Base-by-base conservation (phyloP, 164 flowering plant species). In the Sedum album region DNA sequence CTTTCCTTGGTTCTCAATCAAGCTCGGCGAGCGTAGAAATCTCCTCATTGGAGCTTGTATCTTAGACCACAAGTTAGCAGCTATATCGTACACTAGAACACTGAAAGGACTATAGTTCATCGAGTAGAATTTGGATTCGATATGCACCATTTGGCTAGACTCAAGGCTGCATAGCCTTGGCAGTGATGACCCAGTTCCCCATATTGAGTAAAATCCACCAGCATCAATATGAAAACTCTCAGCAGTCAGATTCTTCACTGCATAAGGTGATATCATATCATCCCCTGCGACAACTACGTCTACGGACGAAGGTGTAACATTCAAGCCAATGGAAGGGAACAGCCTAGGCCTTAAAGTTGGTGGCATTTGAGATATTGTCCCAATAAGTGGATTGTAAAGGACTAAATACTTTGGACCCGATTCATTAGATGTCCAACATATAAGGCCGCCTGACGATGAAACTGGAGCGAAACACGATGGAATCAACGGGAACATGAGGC, bases 21-120 rank as follows among this genome's bases (percentile, higher is more conserved):
- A 64, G 76, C 85, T 81, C 2, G 97, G 98, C 0, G 90, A 93
- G 31, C 96, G 74, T 0, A 93, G 77, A 55, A 88, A 87, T 53
- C 98, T 72, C 21, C 88, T 36, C 98, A 93, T 93, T 0, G 98
- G 98, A 0, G 95, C 95, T 68, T 91, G 91, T 23, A 87, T 86
- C 77, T 89, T 85, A 73, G 73, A 67, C 97, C 98, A 93, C 1
- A 35, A 46, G 68, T 83, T 87, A 0, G 68, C 14, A 0, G 74
- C 42, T 0, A 81, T 41, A 15, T 89, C 93, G 36, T 89, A 87
- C 3, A 79, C 66, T 0, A 88, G 53, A 9, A 93, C 84, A 55
- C 90, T 86, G 48, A 82, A 93, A 0, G 98, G 98, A 62, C 85
- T 85, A 62, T 83, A 85, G 68, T 87, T 87, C 98, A 93, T 93